These are phyloP conservation scores for Xanthoconium stramineum DNA, from an alignment of 768 basidiomycete genomes.

Conservation along the genomic window DNA sequence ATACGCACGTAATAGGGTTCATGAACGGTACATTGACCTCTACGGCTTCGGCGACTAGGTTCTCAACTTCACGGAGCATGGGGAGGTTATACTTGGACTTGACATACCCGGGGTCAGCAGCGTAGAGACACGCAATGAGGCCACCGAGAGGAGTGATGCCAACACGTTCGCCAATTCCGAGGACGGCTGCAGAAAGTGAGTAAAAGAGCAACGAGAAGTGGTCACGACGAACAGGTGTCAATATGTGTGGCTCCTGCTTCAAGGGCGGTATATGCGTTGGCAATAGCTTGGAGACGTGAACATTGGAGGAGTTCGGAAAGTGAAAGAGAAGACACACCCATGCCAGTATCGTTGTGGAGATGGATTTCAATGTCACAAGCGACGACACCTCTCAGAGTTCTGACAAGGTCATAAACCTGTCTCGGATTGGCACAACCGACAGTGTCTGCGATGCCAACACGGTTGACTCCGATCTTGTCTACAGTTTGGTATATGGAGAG, in stretches of 20 bases:
- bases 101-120: conserved; percentile 98
- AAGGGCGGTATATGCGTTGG: conserved; percentile 96
- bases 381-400: conserved; percentile 94
- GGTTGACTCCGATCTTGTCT: conserved; percentile 98
- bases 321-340: conserved; percentile 52
- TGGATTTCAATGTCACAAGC: conserved; percentile 97
- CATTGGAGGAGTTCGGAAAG: not conserved
- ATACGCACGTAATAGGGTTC: conserved; percentile 82
- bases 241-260: conserved; percentile 99
- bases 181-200: conserved; percentile 55
- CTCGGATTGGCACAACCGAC: conserved; percentile 98
- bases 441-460: conserved; percentile 98
- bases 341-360: conserved; percentile 97
- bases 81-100: conserved; percentile 98
- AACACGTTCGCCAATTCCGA: conserved; percentile 98
- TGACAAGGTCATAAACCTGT: conserved; percentile 97
- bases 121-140: conserved; percentile 93
- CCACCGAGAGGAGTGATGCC: conserved; percentile 98
- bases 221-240: conserved; percentile 76
- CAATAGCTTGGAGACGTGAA: conserved; percentile 62
- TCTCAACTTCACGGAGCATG: conserved; percentile 98
- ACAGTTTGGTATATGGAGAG: conserved; percentile 99
- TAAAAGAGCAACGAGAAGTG: not conserved
- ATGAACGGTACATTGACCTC: conserved; percentile 97
- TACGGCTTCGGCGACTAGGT: conserved; percentile 97